Percentiles rank a stretch among this genome's conserved stretches.
These are phyloP conservation scores for Fragaria nilgerrensis DNA, from an alignment of 306 rosid species.

Conservation along the genomic window DNA sequence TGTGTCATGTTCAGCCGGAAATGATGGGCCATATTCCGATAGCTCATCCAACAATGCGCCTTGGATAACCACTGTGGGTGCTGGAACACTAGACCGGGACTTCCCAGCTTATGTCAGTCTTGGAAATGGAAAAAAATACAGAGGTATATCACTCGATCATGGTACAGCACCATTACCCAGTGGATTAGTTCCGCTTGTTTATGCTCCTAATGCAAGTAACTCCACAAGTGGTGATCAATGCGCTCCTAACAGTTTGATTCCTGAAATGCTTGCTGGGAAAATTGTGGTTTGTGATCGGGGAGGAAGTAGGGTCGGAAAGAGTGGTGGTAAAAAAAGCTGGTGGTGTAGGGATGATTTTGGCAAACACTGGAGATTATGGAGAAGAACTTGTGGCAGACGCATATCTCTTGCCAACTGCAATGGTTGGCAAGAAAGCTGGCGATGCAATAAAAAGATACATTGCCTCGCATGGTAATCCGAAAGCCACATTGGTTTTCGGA, in stretches of 20 bases:
- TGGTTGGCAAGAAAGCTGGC: slow-evolving; percentile 53
- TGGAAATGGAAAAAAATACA: slow-evolving; percentile 55
- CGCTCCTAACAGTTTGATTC: slow-evolving; percentile 34
- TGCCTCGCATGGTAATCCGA: slow-evolving; percentile 40
- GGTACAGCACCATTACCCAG: slow-evolving; percentile 35
- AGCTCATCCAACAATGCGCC: slow-evolving; percentile 51
- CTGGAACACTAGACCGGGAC: slow-evolving; percentile 74
- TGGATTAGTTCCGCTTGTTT: slow-evolving; percentile 46
- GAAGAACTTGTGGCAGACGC: slow-evolving; percentile 60
- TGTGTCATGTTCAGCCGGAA: slow-evolving; percentile 71
- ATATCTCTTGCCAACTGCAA: slow-evolving; percentile 48
- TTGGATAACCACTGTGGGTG: slow-evolving; percentile 67
- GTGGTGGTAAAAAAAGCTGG: slow-evolving; percentile 63
- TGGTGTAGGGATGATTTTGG: slow-evolving; percentile 67
- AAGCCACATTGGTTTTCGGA: slow-evolving; percentile 37
- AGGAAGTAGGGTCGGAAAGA: slow-evolving; percentile 35
- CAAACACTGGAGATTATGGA: slow-evolving; percentile 42
- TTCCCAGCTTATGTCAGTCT: slow-evolving; percentile 57
- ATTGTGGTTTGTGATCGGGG: slow-evolving; percentile 67
- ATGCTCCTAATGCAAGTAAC: slow-evolving; percentile 44
- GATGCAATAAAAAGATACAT: slow-evolving; percentile 46
- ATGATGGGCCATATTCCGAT: slow-evolving; percentile 43
- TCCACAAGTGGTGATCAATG: slow-evolving; percentile 38
- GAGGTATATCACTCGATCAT: slow-evolving; percentile 49
- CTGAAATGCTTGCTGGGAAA: slow-evolving; percentile 53